Base-by-base conservation (phyloP, 78 protist genomes). In the Dictyostelium discoideum region DNA sequence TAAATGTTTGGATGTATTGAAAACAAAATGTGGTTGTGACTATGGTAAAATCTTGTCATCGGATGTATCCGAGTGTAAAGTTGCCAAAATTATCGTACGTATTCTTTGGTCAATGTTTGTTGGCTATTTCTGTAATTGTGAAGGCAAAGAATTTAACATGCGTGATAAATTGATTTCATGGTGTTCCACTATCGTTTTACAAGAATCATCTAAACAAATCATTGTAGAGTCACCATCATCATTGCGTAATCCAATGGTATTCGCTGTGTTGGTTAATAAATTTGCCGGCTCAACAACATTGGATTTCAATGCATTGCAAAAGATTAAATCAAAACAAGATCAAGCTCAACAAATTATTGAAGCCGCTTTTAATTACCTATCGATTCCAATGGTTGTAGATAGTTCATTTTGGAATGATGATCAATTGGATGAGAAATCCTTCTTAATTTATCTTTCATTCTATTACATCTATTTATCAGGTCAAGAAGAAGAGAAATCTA, bases 61-160 rank as follows among this genome's bases (percentile, higher is more conserved):
- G 3, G 95, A 90, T 42, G 85, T 90, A 3, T 42, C 85, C 0
- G 95, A 90, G 7, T 90, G 95, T 37, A 90, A 90, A 48, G 87
- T 82, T 1, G 42, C 84, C 2, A 90, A 83, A 39, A 42, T 73
- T 10, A 39, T 82, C 11, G 42, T 73, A 3, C 46, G 88, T 54
- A 20, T 90, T 9, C 42, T 90, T 10, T 90, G 87, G 87, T 80
- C 95, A 13, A 82, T 90, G 24, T 82, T 90, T 50, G 14, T 90
- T n/a, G 20, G 88, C 1, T 90, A 82, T 16, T 18, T 72, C 6
- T 48, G 88, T 5, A 90, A 90, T 48, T 87, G 95, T 37, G 85
- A 90, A 37, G 69, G 69, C 5, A 90, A 90, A 50, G 95, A 90
- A 73, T 90, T 82, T 16, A 82, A 29, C 3, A 80, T 42, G 2